Percentiles rank a stretch among this genome's conserved stretches.
These are phyloP conservation scores for Trifolium fragiferum DNA, from an alignment of 306 rosid genomes.

Conservation along the genomic window DNA sequence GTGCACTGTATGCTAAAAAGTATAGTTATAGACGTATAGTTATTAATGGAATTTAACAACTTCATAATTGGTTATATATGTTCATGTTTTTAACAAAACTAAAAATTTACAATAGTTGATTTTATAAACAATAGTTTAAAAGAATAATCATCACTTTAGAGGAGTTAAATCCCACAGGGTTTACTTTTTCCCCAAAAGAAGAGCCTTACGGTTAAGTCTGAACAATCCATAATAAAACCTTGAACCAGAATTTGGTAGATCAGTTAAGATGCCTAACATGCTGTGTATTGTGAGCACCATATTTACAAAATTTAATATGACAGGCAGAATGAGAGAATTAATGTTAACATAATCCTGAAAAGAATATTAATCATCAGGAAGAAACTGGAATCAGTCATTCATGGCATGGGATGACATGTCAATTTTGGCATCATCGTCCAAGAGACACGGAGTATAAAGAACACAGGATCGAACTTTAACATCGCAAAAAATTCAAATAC, in stretches of 20 bases:
- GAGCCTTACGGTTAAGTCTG: neutral
- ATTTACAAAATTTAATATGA: constrained; percentile 28
- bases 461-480: constrained; percentile 11
- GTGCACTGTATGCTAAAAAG: neutral
- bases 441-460: constrained; percentile 5
- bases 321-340: constrained; percentile 20
- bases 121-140: constrained; percentile 8
- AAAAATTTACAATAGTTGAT: neutral
- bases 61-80: neutral
- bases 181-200: neutral
- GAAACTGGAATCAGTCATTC: constrained; percentile 16
- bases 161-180: constrained; percentile 15
- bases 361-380: constrained; percentile 25
- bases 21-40: neutral
- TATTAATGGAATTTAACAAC: neutral
- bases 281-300: constrained; percentile 26
- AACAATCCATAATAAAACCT: constrained; percentile 27
- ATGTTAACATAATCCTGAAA: neutral
- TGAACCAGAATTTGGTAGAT: constrained; percentile 15
- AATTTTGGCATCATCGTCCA: constrained; percentile 29
- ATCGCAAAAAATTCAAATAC: constrained; percentile 47
- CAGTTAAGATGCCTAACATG: neutral
- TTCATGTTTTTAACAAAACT: neutral
- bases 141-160: neutral
- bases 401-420: constrained; percentile 22